Base-by-base conservation (phyloP, 192 early-diverging fungal genomes). In the Umbelopsis sp. region DNA sequence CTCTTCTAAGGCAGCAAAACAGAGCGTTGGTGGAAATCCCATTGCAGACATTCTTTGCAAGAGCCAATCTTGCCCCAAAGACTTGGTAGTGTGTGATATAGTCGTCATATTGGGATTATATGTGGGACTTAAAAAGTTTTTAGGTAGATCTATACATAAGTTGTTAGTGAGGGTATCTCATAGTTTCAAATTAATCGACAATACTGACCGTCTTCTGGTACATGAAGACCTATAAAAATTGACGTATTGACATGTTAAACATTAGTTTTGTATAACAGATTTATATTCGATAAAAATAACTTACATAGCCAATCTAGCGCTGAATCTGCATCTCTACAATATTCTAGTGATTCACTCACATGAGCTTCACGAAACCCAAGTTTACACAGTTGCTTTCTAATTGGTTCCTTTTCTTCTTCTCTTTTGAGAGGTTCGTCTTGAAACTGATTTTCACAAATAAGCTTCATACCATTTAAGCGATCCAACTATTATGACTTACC, bases 251-350 rank as follows among this genome's bases (percentile, higher is more conserved):
- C 30, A 2, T 33, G 30, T 12, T 12, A 16, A 0, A 55, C 10
- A 55, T 18, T 33, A 35, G 10, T 2, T 16, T 18, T 16, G 15
- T 5, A 49, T 16, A 16, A 10, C 5, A 5, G 37, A 41, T 6
- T 10, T 4, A 6, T 49, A 21, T 21, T 20, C 21, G 5, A 11
- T 52, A 6, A 52, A 22, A 52, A 25, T 5, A 4, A 76, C 81
- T 73, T 81, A 85, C 91, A 91, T 48, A 97, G 85, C 95, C 95
- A 97, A 65, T 97, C 91, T 9, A 95, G 66, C 1, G 89, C 89
- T 4, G 79, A 67, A 0, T 75, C 71, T 7, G 77, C 70, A 58
- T 88, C 79, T 6, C 70, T 49, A 22, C 82, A 80, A 76, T 88
- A 87, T 46, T 77, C 71, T 45, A 93, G 74, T 0, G 93, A 92